Percentiles rank a stretch among this genome's conserved stretches.
These are phyloP conservation scores for Solanum ahanhuiri DNA, from an alignment of 257 asterid genomes.

Conservation along the genomic window DNA sequence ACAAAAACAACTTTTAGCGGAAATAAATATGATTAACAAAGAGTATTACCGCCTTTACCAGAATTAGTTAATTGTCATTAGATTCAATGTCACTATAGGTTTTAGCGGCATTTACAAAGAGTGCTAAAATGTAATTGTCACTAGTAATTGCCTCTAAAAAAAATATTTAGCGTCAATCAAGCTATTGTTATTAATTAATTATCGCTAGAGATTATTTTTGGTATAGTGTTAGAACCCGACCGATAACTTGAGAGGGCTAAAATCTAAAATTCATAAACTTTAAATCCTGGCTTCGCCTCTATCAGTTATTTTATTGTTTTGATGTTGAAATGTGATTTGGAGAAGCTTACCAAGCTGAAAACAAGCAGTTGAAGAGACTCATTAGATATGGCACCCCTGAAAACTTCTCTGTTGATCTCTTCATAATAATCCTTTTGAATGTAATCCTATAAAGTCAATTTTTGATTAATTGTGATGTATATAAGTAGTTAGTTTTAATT, in stretches of 20 bases:
- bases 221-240: too few species aligned
- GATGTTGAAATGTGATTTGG: background rate
- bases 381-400: conserved; percentile 57
- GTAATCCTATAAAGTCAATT: conserved; percentile 23
- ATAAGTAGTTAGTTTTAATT: background rate
- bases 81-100: background rate
- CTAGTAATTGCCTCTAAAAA: background rate
- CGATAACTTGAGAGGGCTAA: conserved; percentile 1
- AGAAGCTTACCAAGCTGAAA: conserved; percentile 35
- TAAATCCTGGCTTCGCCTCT: fast-evolving
- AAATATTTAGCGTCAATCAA: too few species aligned
- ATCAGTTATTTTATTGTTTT: too few species aligned
- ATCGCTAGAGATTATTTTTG: too few species aligned
- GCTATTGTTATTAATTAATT: too few species aligned
- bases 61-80: too few species aligned
- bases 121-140: background rate
- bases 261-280: background rate
- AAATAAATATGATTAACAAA: too few species aligned
- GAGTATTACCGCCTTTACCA: too few species aligned
- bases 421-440: conserved; percentile 46
- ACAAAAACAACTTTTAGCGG: too few species aligned
- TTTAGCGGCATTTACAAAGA: too few species aligned
- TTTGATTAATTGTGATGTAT: background rate
- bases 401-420: conserved; percentile 48
- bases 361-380: conserved; percentile 58